A percentile compares a stretch with the other conserved stretches of the same genome.
Conservation (phyloP, 345 rosid genomes). For the Arabis alpina region DNA sequence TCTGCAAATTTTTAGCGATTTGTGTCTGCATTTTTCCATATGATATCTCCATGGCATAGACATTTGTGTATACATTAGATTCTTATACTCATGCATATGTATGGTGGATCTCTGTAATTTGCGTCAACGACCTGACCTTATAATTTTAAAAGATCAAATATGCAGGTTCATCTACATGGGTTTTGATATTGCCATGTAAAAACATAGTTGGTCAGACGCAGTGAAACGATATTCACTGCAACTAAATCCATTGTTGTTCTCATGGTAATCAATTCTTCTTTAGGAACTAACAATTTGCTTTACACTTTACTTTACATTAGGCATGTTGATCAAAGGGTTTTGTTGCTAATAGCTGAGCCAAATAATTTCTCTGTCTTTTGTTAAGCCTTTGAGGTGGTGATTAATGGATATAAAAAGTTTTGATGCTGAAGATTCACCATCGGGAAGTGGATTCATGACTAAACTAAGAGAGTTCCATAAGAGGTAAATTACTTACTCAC, state of each 20-base stretch:
- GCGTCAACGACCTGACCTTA: conserved; percentile 24
- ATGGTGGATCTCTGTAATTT: conserved; percentile 21
- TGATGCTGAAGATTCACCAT: conserved; percentile 62
- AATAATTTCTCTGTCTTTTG: background rate
- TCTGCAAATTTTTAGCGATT: conserved; percentile 90
- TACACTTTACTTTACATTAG: too few species aligned
- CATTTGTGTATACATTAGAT: conserved; percentile 68
- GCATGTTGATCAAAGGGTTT: background rate
- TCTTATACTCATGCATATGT: conserved; percentile 6
- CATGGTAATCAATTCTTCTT: conserved; percentile 56
- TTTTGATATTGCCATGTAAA: conserved; percentile 96
- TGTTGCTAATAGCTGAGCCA: conserved; percentile 2
- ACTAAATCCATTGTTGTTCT: conserved; percentile 96
- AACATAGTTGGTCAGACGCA: conserved; percentile 99
- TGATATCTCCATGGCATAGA: conserved; percentile 97
- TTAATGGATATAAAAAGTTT: conserved; percentile 59
- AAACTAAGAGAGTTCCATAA: conserved; percentile 79
- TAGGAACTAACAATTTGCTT: conserved; percentile 24
- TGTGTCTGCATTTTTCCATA: conserved; percentile 89
- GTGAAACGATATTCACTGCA: conserved; percentile 96
- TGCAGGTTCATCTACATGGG: conserved; percentile 99
- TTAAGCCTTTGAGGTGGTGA: conserved; percentile 63
- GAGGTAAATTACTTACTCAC: conserved; percentile 52
- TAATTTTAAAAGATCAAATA: conserved; percentile 35
- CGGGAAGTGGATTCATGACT: conserved; percentile 81